Conservation (phyloP, 331 rosid genomes). For the Quercus phellos region DNA sequence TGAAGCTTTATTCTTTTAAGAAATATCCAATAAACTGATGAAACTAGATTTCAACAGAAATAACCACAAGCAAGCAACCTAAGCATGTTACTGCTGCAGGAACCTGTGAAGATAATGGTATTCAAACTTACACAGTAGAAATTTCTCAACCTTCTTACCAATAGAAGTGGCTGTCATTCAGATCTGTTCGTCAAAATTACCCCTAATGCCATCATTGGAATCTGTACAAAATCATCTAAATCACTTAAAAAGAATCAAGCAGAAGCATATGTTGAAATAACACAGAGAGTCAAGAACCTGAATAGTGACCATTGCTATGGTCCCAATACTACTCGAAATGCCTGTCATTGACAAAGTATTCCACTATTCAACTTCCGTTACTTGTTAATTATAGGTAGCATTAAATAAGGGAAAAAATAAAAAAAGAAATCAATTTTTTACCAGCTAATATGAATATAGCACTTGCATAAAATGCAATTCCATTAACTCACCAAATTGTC, state of each 20-base stretch:
- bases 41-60: no score
- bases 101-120: slow-evolving; percentile 30
- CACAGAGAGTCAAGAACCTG: no score
- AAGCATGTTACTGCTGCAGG: slow-evolving; percentile 82
- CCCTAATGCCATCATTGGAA: slow-evolving; percentile 65
- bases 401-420: background rate
- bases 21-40: no score
- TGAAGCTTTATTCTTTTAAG: no score
- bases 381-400: no score
- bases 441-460: slow-evolving; percentile 64
- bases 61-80: slow-evolving; percentile 52
- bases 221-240: slow-evolving; percentile 25
- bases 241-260: slow-evolving; percentile 6
- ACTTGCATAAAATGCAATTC: no score
- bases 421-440: slow-evolving; percentile 12
- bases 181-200: slow-evolving; percentile 52
- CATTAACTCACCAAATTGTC: slow-evolving; percentile 55
- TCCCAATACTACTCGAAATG: no score
- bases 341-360: no score
- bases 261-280: slow-evolving; percentile 12
- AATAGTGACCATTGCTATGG: no score
- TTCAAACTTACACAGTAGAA: slow-evolving; percentile 1
- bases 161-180: slow-evolving; percentile 24
- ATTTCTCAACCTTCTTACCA: slow-evolving; percentile 39
- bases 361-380: no score